A percentile compares a stretch with the other conserved stretches of the same genome.
Evolutionary conservation across 164 flowering plant species (phyloP).

Genomic region (Macadamia integrifolia): DNA sequence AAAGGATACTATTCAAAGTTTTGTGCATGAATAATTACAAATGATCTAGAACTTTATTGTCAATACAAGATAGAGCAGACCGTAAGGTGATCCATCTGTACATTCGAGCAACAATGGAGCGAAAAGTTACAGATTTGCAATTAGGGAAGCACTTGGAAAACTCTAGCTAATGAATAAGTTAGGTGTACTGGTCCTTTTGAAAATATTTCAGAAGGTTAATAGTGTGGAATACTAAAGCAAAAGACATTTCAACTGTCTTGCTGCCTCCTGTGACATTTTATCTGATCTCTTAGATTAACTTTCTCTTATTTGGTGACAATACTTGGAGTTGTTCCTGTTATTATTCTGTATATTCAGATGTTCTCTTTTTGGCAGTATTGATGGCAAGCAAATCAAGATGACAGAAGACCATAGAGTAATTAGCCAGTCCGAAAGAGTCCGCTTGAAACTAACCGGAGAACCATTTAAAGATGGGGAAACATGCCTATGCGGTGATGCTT

Average conservation of each 20-base stretch:
- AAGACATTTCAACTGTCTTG: neutral
- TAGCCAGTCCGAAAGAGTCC: constrained; percentile 65
- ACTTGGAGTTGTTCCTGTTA: neutral
- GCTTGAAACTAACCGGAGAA: constrained; percentile 57
- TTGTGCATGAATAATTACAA: no score
- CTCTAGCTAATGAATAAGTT: no score
- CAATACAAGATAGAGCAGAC: no score
- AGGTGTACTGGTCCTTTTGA: no score
- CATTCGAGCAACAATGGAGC: no score
- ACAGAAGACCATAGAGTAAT: constrained; percentile 86
- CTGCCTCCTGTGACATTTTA: neutral
- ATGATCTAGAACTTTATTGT: no score
- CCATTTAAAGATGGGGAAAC: constrained; percentile 86
- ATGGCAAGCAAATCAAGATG: constrained; percentile 68
- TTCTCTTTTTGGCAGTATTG: constrained; percentile 42
- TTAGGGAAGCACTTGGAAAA: neutral
- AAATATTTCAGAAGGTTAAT: neutral
- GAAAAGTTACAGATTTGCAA: neutral
- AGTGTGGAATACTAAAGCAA: neutral
- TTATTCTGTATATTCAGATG: neutral
- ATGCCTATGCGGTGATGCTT: constrained; percentile 64
- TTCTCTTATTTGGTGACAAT: neutral
- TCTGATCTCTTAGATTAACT: neutral
- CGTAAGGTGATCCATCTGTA: no score
- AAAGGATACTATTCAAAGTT: no score